phyloP scores from a whole-genome alignment of 805 yeast species.

The Candida stauntonica region DNA sequence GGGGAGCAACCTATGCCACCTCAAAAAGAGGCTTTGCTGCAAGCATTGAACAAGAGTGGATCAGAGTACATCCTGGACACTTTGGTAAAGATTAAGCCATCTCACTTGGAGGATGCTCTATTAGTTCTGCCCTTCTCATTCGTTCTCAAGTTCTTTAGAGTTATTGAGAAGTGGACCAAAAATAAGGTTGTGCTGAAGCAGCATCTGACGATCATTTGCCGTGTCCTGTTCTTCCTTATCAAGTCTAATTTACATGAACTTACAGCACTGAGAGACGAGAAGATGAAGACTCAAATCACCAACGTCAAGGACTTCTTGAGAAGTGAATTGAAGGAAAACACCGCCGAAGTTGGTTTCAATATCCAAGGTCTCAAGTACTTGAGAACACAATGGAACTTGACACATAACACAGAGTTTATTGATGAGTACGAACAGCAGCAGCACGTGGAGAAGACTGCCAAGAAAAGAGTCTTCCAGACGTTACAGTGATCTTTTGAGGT shows the following conservation, averaged over 20 bases:
- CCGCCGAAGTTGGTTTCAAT: constrained; percentile 72
- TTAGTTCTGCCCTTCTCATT: constrained; percentile 87
- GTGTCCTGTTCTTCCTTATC: constrained; percentile 71
- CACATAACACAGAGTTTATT: constrained; percentile 67
- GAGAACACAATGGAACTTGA: constrained; percentile 72
- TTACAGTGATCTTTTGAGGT: constrained; percentile 20
- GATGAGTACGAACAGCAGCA: constrained; percentile 59
- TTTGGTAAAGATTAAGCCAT: constrained; percentile 63
- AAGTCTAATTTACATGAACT: constrained; percentile 76
- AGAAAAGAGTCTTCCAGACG: constrained; percentile 73
- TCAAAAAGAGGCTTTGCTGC: constrained; percentile 62
- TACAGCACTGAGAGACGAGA: constrained; percentile 60
- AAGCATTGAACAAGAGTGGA: constrained; percentile 68
- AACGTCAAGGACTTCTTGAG: constrained; percentile 62
- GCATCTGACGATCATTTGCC: constrained; percentile 62
- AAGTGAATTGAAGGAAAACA: constrained; percentile 44
- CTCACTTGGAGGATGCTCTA: constrained; percentile 90
- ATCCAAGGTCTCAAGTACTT: constrained; percentile 75
- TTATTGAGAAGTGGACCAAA: constrained; percentile 72
- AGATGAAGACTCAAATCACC: constrained; percentile 58
- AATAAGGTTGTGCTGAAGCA: constrained; percentile 41
- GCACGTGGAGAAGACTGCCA: constrained; percentile 49
- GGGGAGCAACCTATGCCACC: constrained; percentile 56
- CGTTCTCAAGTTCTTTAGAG: constrained; percentile 62
- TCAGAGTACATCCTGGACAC: constrained; percentile 75